A percentile compares a stretch with the other conserved stretches of the same genome.
phyloP scores from a whole-genome alignment of 2,329 filamentous ascomycete species.

The Aureobasidium lini region DNA sequence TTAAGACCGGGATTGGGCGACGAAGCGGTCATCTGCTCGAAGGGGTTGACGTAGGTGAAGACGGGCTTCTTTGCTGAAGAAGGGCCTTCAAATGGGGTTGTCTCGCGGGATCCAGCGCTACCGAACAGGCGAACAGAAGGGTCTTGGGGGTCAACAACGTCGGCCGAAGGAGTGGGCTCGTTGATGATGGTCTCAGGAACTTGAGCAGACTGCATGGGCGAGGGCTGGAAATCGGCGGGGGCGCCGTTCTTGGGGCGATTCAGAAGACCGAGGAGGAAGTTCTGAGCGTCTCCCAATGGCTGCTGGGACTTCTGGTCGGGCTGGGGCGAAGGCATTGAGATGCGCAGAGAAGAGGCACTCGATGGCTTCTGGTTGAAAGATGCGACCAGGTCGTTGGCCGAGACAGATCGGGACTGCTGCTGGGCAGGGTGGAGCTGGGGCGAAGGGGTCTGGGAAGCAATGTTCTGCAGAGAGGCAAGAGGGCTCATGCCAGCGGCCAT shows the following conservation, averaged over 20 bases:
- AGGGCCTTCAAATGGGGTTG: conserved; percentile 33
- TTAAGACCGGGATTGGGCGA: conserved; percentile 39
- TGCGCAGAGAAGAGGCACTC: conserved; percentile 21
- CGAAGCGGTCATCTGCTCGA: conserved; percentile 60
- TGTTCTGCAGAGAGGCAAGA: conserved; percentile 31
- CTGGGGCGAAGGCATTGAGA: conserved; percentile 17
- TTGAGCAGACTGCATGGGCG: conserved; percentile 24
- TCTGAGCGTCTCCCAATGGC: conserved; percentile 60
- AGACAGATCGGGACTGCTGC: conserved; percentile 29
- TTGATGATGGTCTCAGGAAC: conserved; percentile 36
- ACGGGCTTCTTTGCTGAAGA: conserved; percentile 37
- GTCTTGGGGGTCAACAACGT: conserved; percentile 15
- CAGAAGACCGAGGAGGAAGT: conserved; percentile 77
- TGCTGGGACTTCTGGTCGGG: conserved; percentile 16
- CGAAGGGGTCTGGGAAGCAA: conserved; percentile 14
- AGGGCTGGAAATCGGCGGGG: conserved; percentile 17
- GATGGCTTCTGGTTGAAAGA: conserved; percentile 44
- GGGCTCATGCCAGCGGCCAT: conserved; percentile 24
- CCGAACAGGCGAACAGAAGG: conserved; percentile 25
- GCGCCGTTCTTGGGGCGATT: conserved; percentile 56
- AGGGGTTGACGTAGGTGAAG: conserved; percentile 67
- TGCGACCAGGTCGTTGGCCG: conserved; percentile 51
- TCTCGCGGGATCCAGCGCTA: conserved; percentile 21
- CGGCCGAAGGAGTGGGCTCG: conserved; percentile 29
- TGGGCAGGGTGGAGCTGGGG: conserved; percentile 4